These are phyloP conservation scores for Pseudomonodictys pantanalensis DNA, from an alignment of 495 filamentous ascomycete species.

Conservation along the genomic window DNA sequence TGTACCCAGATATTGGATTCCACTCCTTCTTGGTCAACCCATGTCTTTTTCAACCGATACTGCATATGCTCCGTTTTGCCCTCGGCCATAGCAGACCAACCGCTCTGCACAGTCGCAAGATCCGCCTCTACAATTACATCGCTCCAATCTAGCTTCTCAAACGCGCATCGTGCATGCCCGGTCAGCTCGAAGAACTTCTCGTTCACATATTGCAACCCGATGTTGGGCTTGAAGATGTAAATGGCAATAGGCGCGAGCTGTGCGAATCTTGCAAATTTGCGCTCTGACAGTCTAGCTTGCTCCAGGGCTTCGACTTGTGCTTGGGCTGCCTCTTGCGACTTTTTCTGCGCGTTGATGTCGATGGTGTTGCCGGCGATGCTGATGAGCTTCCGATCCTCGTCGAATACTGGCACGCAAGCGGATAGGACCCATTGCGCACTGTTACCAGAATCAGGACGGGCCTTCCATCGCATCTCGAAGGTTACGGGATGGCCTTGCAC, in stretches of 20 bases:
- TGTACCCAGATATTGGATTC: constrained; percentile 4
- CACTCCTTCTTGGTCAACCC: constrained; percentile 5
- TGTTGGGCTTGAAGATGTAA: not conserved
- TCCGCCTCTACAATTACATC: not conserved
- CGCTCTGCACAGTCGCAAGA: not conserved
- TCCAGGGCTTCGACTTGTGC: constrained; percentile 7
- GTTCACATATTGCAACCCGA: constrained; percentile 8
- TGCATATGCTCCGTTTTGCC: not conserved
- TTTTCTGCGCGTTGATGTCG: constrained; percentile 12
- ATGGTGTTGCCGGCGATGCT: constrained; percentile 4
- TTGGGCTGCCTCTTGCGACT: not conserved
- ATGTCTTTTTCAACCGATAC: constrained; percentile 9
- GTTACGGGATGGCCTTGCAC: constrained; percentile 3
- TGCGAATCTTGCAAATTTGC: constrained; percentile 6
- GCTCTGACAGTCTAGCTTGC: not conserved
- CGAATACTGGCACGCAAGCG: not conserved
- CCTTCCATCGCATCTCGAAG: constrained; percentile 16
- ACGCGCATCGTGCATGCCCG: not conserved
- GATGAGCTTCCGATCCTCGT: not conserved
- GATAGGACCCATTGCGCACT: not conserved
- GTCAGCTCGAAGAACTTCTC: constrained; percentile 8
- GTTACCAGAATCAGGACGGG: not conserved
- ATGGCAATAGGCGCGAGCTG: constrained; percentile 4
- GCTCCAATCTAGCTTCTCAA: not conserved
- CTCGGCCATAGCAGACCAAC: not conserved